These are phyloP conservation scores for Myxozyma monticola DNA, from an alignment of 805 yeast genomes.

Conservation along the genomic window DNA sequence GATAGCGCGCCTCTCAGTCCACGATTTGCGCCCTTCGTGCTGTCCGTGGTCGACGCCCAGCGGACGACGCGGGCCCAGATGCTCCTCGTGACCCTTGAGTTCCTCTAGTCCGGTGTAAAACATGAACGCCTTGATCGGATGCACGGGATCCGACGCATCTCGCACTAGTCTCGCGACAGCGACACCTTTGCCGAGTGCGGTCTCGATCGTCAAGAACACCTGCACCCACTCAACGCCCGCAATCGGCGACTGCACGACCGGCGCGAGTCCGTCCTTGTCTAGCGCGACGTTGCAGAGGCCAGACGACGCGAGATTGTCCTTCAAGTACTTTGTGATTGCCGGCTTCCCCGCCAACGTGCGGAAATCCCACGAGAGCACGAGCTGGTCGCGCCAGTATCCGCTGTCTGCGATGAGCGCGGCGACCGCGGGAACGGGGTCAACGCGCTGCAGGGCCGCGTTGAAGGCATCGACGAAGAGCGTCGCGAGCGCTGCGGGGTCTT, in stretches of 20 bases:
- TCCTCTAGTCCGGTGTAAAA: constrained; percentile 43
- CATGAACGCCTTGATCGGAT: constrained; percentile 38
- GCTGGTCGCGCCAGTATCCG: constrained; percentile 44
- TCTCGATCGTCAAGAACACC: constrained; percentile 38
- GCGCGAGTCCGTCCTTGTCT: constrained; percentile 39
- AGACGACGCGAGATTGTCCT: constrained; percentile 28
- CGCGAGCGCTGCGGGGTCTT: constrained; percentile 2
- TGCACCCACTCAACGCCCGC: constrained; percentile 42
- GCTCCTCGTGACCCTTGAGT: constrained; percentile 40
- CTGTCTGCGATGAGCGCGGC: constrained; percentile 1
- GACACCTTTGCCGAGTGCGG: constrained; percentile 41
- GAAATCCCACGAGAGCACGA: constrained; percentile 40
- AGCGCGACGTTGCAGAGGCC: constrained; percentile 37
- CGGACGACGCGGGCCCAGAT: constrained; percentile 39
- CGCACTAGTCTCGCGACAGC: constrained; percentile 39
- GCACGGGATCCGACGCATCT: constrained; percentile 35
- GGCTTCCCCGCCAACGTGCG: constrained; percentile 40
- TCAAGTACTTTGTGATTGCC: constrained; percentile 34
- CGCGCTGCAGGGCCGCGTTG: constrained; percentile 7
- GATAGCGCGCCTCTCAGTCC: constrained; percentile 41
- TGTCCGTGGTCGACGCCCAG: constrained; percentile 46
- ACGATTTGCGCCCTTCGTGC: constrained; percentile 42
- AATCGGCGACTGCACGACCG: constrained; percentile 38
- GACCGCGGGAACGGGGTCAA: neutral
- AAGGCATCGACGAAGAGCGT: constrained; percentile 1